Conservation (phyloP, 305 asterid species). For the Striga hermonthica region DNA sequence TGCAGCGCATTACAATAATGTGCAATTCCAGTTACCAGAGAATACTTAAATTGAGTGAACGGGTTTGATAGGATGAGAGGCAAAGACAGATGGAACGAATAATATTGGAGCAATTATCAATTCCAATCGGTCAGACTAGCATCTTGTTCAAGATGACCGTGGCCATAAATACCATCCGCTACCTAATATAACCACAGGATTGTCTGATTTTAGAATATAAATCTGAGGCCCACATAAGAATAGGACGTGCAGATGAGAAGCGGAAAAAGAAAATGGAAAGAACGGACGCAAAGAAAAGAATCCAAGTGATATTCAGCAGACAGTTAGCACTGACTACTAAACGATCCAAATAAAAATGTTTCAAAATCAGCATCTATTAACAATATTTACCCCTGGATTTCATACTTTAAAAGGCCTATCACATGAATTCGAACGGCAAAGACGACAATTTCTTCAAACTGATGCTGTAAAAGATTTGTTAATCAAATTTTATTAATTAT, state of each 20-base stretch:
- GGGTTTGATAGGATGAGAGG: background rate
- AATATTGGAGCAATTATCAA: background rate
- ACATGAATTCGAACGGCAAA: constrained; percentile 18
- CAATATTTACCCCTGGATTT: constrained; percentile 23
- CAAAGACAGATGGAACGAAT: background rate
- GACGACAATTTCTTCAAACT: constrained; percentile 9
- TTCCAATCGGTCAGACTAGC: constrained; percentile 8
- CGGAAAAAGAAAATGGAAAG: background rate
- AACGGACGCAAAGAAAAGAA: constrained; percentile 7
- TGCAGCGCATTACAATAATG: constrained; percentile 15
- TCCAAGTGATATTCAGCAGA: background rate
- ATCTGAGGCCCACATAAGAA: constrained; percentile 22
- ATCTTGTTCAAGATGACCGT: background rate
- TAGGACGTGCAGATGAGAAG: background rate
- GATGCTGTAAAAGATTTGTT: background rate
- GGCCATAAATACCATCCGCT: constrained; percentile 8
- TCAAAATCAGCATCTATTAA: constrained; percentile 7
- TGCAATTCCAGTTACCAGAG: constrained; percentile 18
- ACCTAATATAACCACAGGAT: constrained; percentile 19
- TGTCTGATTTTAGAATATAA: constrained; percentile 20
- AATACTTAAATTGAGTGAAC: constrained; percentile 15
- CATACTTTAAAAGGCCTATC: constrained; percentile 3
- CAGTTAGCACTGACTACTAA: constrained; percentile 13
- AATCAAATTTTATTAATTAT: constrained; percentile 4
- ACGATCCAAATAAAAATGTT: constrained; percentile 9